These are phyloP conservation scores for Sechiopsis laciniata DNA, from an alignment of 306 rosid species.

Conservation along the genomic window DNA sequence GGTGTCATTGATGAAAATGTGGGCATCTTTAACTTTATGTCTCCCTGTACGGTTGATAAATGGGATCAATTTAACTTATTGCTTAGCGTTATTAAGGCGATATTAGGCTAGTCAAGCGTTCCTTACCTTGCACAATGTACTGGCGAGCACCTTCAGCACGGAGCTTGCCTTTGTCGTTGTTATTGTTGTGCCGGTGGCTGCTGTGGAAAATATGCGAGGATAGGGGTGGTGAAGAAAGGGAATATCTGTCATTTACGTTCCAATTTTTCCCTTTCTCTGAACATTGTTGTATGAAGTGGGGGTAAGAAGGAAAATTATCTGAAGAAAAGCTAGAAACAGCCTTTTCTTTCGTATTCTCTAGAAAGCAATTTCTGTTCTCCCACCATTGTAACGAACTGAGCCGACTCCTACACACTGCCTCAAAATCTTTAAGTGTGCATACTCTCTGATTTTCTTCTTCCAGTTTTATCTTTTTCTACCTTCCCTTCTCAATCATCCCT, in stretches of 20 bases:
- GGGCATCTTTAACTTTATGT: not conserved
- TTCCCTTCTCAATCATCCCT: not conserved
- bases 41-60: not conserved
- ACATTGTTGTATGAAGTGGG: not conserved
- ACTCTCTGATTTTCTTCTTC: not conserved
- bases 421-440: not conserved
- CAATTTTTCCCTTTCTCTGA: not conserved
- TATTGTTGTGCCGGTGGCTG: not conserved
- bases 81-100: conserved; percentile 3
- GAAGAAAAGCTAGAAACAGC: not conserved
- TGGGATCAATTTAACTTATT: not conserved
- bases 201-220: not conserved
- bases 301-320: conserved; percentile 7
- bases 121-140: not conserved
- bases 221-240: not conserved
- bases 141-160: not conserved
- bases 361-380: not conserved
- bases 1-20: not conserved
- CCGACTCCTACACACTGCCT: conserved; percentile 9
- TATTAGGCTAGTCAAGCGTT: not conserved
- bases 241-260: not conserved
- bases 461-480: not conserved
- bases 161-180: not conserved
- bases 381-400: not conserved
- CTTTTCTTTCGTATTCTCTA: not conserved